Evolutionary conservation across 2,329 filamentous ascomycete genomes (phyloP).

Genomic region (Colletotrichum musicola): DNA sequence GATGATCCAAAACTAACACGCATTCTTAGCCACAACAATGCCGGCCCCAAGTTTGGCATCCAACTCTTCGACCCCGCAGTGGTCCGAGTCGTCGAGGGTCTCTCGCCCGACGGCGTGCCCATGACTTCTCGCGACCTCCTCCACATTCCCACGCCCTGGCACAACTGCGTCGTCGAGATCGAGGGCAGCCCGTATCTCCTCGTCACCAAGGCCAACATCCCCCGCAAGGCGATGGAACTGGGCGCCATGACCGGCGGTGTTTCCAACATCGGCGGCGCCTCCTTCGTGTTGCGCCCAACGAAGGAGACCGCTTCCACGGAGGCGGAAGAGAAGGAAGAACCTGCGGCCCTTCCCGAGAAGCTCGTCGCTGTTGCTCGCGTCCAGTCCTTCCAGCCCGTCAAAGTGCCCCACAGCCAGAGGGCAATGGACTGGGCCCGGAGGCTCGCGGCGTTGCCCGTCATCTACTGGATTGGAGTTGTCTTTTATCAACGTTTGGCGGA

Average conservation of each 20-base stretch:
- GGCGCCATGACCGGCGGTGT: constrained; percentile 27
- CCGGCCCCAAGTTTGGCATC: constrained; percentile 57
- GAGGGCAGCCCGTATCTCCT: constrained; percentile 40
- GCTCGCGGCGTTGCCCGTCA: constrained; percentile 24
- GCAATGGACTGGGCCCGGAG: constrained; percentile 32
- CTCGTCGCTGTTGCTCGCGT: not conserved
- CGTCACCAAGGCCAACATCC: constrained; percentile 42
- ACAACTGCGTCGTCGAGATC: constrained; percentile 53
- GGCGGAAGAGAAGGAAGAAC: not conserved
- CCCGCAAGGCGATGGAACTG: constrained; percentile 28
- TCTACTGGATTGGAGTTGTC: constrained; percentile 25
- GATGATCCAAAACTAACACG: not conserved
- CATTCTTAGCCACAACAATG: constrained; percentile 49
- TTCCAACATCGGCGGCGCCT: constrained; percentile 12
- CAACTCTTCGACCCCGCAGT: constrained; percentile 49
- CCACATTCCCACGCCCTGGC: constrained; percentile 57
- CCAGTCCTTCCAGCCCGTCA: not conserved
- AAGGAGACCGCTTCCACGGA: not conserved
- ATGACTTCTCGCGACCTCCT: constrained; percentile 43
- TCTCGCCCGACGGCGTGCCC: constrained; percentile 43
- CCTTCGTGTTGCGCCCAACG: constrained; percentile 22
- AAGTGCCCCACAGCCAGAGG: not conserved
- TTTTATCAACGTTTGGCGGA: constrained; percentile 31
- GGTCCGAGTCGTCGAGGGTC: constrained; percentile 48
- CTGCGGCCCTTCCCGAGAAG: not conserved